Evolutionary conservation across 2,329 filamentous ascomycete genomes (phyloP), one percentile per base, ranked within the genome.

Genomic region (Aspergillus sojae): DNA sequence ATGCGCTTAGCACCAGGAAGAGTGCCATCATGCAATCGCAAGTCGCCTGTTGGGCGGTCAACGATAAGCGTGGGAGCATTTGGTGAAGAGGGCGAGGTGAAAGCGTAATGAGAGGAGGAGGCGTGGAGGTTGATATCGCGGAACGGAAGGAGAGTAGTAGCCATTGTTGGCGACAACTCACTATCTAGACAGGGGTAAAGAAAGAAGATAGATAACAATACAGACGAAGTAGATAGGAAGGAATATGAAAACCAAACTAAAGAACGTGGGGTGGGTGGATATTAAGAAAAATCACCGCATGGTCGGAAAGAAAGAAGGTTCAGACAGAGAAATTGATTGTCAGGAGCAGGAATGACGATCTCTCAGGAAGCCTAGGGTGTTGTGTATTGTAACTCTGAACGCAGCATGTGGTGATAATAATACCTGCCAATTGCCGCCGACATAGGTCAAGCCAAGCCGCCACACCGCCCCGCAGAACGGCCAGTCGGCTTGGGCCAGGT

Each of bases 41-140:
- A 82, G 79, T 98, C 94, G 65, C 95, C 95, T 16, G 93, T 95
- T 11, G 95, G 95, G 60, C 95, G 88, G 74, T 98, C 95, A 68
- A 99, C 87, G 16, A 97, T 88, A 58, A 99, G 85, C 11, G 93
- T 92, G 16, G 92, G 93, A 32, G 94, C 91, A 79, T 94, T 89
- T 65, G 94, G 93, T 4, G 93, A 94, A 0, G 95, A 98, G 32
- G 95, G 95, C 32, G 95, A 99, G 45, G 92, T 94, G 80, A 99
- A 99, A 72, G 93, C 92, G 84, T 99, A 99, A 76, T 95, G 91
- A 72, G 94, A 92, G 72, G 92, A 85, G 58, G 94, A 93, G 69
- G 93, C 91, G 80, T 96, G 93, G 78, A 99, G 89, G 79, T 98
- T 99, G 83, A 98, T 96, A 83, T 99, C 95, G 76, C 94, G 88